Base-by-base conservation (phyloP, 805 yeast genomes). In the Gaillardinia entomophila region DNA sequence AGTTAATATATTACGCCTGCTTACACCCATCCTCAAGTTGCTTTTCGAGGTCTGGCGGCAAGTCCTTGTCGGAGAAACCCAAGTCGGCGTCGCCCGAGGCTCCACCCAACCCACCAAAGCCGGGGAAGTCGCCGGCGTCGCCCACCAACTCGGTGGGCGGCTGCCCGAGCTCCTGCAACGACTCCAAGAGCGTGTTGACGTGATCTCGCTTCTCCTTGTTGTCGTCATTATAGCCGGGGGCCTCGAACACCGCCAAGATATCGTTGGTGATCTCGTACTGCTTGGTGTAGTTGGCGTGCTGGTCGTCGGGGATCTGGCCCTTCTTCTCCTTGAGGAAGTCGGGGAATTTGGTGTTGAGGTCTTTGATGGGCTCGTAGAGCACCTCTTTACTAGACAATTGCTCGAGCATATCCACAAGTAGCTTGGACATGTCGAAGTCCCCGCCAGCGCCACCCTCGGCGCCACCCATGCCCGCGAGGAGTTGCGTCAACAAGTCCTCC, bases 381-480 rank as follows among this genome's bases (percentile, higher is more conserved):
- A 89, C 83, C 36, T 81, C 89, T 50, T 88, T 90, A 4, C 92
- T 77, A 6, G 92, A 75, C 53, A 90, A 70, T 51, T 88, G 90
- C 40, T 77, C 80, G 47, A 90, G 66, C 77, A 90, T 78, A 24
- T 83, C 86, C 13, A 69, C 71, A 38, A 86, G 60, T 30, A 86
- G 59, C 37, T 75, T 74, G 16, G 80, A 65, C 57, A 80, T 71
- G 49, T 82, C 88, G 41, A 82, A 58, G 38, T 70, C 74, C 1
- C 56, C 63, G 2, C 52, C 56, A 26, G 42, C 33, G 11, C 51
- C 64, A 2, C 48, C 60, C 3, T 57, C 73, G 5, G 49, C 57
- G 23, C 52, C 67, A 8, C 73, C 66, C 16, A 71, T 55, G 5
- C 72, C 71, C 12, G 71, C 57, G 36, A 68, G 68, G 37, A 90